These are phyloP conservation scores for Alternaria gansuensis DNA, from an alignment of 2,329 filamentous ascomycete genomes.

Conservation along the genomic window DNA sequence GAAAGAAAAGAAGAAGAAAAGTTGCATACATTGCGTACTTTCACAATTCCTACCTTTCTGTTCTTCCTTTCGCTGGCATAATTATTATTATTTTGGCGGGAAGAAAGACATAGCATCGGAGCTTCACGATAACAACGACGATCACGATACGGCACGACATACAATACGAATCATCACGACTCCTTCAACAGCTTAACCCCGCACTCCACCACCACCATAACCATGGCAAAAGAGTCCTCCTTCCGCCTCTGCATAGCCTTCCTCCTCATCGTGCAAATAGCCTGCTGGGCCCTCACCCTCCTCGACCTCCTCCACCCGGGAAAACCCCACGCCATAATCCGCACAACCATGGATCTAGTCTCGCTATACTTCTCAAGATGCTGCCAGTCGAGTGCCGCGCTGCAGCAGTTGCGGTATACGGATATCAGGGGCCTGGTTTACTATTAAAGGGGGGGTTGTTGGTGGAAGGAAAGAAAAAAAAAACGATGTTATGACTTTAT, in stretches of 20 bases:
- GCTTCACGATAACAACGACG: conserved; percentile 1
- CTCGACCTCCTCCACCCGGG: conserved; percentile 45
- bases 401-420: conserved; percentile 22
- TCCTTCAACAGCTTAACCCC: not conserved
- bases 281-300: conserved; percentile 45
- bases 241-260: conserved; percentile 44
- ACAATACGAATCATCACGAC: not conserved
- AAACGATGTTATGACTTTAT: not conserved
- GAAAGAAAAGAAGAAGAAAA: too few species aligned
- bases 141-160: not conserved
- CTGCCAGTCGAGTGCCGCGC: conserved; percentile 27
- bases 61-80: not conserved
- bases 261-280: conserved; percentile 43
- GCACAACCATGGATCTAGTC: conserved; percentile 31
- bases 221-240: conserved; percentile 40
- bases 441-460: not conserved
- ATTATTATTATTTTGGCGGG: not conserved
- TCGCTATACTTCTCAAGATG: conserved; percentile 14
- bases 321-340: conserved; percentile 36
- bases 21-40: not conserved
- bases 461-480: not conserved
- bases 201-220: conserved; percentile 5
- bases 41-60: not conserved
- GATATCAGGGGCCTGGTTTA: conserved; percentile 26
- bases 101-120: not conserved